These are phyloP conservation scores for Kuraishia cidri DNA, from an alignment of 805 yeast species.

Conservation along the genomic window DNA sequence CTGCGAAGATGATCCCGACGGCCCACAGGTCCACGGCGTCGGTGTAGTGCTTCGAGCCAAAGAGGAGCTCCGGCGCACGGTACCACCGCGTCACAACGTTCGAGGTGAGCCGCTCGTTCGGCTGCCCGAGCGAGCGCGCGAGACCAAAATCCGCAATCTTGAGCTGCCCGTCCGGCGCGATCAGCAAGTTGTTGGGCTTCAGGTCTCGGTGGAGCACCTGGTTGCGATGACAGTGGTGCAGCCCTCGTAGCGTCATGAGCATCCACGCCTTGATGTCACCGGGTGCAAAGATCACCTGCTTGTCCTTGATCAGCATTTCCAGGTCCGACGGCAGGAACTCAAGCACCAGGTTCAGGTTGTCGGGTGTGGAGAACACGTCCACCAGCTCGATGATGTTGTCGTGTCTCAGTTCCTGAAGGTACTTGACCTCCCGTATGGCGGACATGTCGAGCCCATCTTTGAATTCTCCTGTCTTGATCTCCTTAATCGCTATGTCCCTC, in stretches of 20 bases:
- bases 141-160: constrained; percentile 97
- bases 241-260: constrained; percentile 88
- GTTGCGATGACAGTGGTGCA: constrained; percentile 92
- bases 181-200: constrained; percentile 83
- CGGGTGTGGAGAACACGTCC: constrained; percentile 70
- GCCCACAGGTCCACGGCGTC: constrained; percentile 95
- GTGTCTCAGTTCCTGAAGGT: constrained; percentile 73
- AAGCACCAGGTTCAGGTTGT: constrained; percentile 73
- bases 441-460: constrained; percentile 98
- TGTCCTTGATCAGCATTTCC: constrained; percentile 82
- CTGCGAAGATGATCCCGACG: constrained; percentile 93
- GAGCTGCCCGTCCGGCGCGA: constrained; percentile 81
- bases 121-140: constrained; percentile 76
- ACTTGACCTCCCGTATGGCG: constrained; percentile 89
- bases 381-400: constrained; percentile 78
- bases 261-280: constrained; percentile 92
- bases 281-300: constrained; percentile 63
- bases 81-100: constrained; percentile 98
- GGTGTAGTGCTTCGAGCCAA: constrained; percentile 85
- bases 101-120: constrained; percentile 72
- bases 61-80: constrained; percentile 87
- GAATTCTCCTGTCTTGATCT: constrained; percentile 88
- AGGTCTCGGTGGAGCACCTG: constrained; percentile 87
- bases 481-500: constrained; percentile 81
- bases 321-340: constrained; percentile 91